These are phyloP conservation scores for Mycosphaerella sp. DNA, from an alignment of 2,329 filamentous ascomycete genomes.

Conservation along the genomic window DNA sequence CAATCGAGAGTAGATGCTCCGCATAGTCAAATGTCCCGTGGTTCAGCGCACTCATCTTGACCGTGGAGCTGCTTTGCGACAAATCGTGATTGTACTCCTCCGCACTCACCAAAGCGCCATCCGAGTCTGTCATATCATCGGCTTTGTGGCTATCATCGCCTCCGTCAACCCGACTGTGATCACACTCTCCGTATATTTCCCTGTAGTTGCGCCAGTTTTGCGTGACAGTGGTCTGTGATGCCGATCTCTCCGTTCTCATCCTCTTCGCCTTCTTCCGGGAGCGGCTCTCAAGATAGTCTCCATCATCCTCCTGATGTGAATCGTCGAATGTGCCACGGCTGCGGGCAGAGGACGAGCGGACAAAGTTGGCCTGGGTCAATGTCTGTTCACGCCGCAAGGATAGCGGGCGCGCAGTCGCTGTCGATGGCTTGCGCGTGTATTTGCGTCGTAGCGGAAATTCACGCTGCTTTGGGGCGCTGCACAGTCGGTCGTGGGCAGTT, in stretches of 20 bases:
- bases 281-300: constrained; percentile 7
- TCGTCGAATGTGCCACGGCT: background rate
- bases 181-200: background rate
- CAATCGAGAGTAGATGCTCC: background rate
- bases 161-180: background rate
- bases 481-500: constrained; percentile 8
- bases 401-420: constrained; percentile 4
- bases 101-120: background rate
- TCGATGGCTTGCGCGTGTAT: constrained; percentile 4
- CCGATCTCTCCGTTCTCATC: background rate
- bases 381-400: constrained; percentile 14
- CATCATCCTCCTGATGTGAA: constrained; percentile 7
- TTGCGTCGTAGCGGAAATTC: constrained; percentile 10
- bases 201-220: constrained; percentile 11
- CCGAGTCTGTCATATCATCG: too few species aligned
- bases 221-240: constrained; percentile 13
- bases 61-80: background rate
- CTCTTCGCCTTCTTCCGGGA: constrained; percentile 9
- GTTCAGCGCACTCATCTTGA: background rate
- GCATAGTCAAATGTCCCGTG: background rate
- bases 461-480: constrained; percentile 13
- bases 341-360: constrained; percentile 4
- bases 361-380: constrained; percentile 21
- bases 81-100: background rate
- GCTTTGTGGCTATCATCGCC: background rate